Evolutionary conservation across 2,329 filamentous ascomycete genomes (phyloP), one percentile per base, ranked within the genome.

Genomic region (Seiridium unicorne): DNA sequence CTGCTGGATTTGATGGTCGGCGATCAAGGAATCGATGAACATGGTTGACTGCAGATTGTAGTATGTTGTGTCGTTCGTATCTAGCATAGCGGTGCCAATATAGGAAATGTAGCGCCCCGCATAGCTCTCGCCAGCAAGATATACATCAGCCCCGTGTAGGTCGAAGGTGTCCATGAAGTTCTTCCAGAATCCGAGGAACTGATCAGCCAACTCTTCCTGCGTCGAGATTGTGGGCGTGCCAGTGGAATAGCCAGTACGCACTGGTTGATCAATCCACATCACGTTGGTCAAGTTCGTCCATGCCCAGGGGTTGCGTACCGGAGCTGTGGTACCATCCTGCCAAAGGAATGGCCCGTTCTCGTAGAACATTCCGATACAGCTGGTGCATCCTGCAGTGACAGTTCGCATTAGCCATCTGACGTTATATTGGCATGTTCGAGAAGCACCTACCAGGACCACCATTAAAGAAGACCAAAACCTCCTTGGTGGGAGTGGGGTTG

Each of bases 201-300:
- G 83, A 9, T 76, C 73, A 0, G 88, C 87, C 1, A 88, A 79
- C 63, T 91, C 88, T 34, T 84, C 80, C 64, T 91, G 85, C 64
- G 81, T 84, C 2, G 78, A 84, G 10, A 88, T 87, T 0, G 81
- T 88, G 3, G 84, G 77, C 0, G 74, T 82, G 8, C 89, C 89
- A 47, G 84, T 81, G 0, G 84, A 84, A 69, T 89, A 92, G 13
- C 89, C 89, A 0, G 88, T 88, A 44, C 79, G 78, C 11, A 84
- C 75, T 5, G 84, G 85, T 69, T 89, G 87, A 63, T 90, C 89
- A 11, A 89, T 80, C 83, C 86, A 93, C 55, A 93, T 76, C 69
- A 92, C 83, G 70, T 92, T 91, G 53, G 89, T 90, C 51, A 92
- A 72, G 57, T 88, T 88, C 57, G 83, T 82, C 89, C 89, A 92